Base-by-base conservation (phyloP, 2,329 filamentous ascomycete genomes). In the Botryotinia convoluta region DNA sequence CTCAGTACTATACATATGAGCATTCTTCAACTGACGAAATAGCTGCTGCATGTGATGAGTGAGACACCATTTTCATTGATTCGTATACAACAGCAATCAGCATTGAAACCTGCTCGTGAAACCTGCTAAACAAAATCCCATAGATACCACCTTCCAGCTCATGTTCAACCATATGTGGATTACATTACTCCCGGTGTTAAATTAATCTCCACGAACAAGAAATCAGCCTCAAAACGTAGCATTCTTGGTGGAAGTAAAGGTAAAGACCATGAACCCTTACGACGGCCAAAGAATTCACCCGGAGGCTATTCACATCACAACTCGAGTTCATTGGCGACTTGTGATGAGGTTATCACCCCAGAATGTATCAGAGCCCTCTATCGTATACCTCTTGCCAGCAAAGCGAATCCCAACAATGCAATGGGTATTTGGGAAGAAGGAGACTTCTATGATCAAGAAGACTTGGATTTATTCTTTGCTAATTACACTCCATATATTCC, bases 341-440 rank as follows among this genome's bases (percentile, higher is more conserved):
- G 89, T 78, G 85, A 87, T 75, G 79, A 81, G 35, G 84, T 86
- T 75, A 88, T 90, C 75, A 89, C 87, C 0, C 87, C 88, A 0
- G 83, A 84, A 62, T 91, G 89, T 76, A 82, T 88, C 73, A 84
- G 83, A 71, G 86, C 85, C 16, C 80, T 89, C n/a, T 89, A 89
- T 76, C 76, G 81, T 1, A 84, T 86, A 70, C 83, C 86, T 22
- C 76, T 82, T 16, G 83, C 83, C 10, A 79, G 80, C 5, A 80
- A 81, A 48, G 75, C 74, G 16, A 64, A 74, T 45, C 69, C 73
- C 10, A 83, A 83, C 77, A 89, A 88, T 78, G 83, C 83, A 71
- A 83, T 87, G 54, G 87, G 86, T 37, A 84, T 89, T 35, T 86
- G 87, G 67, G 87, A 89, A 77, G 86, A 86, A 76, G 85, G 83